phyloP scores from a whole-genome alignment of 345 rosid genomes.

The Aquilaria yunnanensis region DNA sequence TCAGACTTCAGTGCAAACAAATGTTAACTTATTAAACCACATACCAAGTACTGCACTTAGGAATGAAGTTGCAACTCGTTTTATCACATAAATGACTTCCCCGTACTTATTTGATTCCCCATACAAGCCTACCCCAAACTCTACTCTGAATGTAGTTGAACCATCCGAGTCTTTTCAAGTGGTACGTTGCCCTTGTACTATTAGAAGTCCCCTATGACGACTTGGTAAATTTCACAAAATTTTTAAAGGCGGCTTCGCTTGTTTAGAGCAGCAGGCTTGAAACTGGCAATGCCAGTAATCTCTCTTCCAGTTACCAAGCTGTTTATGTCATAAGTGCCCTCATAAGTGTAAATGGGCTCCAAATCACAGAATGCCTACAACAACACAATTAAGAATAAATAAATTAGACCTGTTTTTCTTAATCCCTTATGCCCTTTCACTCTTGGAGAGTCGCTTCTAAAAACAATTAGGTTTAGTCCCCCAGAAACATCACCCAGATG shows the following conservation, averaged over 20 bases:
- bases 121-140: not conserved
- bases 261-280: constrained; percentile 49
- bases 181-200: no score
- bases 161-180: not conserved
- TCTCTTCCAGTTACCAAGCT: constrained; percentile 86
- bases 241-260: constrained; percentile 52
- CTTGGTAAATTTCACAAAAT: no score
- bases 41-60: no score
- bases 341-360: constrained; percentile 93
- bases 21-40: no score
- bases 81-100: no score
- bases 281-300: constrained; percentile 81
- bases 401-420: not conserved
- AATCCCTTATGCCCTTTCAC: not conserved
- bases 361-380: constrained; percentile 96
- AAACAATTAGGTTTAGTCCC: not conserved
- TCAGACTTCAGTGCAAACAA: no score
- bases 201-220: no score
- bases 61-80: no score
- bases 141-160: not conserved
- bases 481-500: not conserved
- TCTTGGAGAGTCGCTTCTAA: not conserved
- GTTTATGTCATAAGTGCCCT: constrained; percentile 95
- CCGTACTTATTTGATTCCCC: no score
- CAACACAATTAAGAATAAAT: not conserved